Evolutionary conservation across 176 grass and related monocot species (phyloP).

Genomic region (Panicum miliaceum): DNA sequence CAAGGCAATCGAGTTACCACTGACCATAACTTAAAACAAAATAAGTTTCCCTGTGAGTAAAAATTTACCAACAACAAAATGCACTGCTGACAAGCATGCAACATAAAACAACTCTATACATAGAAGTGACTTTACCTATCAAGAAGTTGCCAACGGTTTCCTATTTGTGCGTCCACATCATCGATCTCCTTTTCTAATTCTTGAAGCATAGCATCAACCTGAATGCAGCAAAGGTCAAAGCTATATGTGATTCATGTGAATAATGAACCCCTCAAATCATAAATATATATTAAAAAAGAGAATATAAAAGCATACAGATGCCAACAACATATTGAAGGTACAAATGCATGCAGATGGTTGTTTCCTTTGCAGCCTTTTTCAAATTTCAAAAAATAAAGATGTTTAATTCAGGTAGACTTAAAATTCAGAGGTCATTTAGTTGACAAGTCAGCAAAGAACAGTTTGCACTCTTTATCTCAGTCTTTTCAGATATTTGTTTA

Average conservation of each 20-base stretch:
- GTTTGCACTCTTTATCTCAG: conserved; percentile 26
- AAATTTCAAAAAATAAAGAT: not conserved
- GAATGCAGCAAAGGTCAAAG: conserved; percentile 35
- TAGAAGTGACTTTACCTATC: conserved; percentile 70
- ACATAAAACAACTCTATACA: conserved; percentile 16
- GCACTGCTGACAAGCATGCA: conserved; percentile 17
- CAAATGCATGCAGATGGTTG: not conserved
- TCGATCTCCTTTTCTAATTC: conserved; percentile 97
- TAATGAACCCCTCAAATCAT: conserved; percentile 2
- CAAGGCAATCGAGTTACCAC: conserved; percentile 1
- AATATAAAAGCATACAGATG: not conserved
- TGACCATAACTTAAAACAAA: not conserved
- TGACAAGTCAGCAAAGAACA: conserved; percentile 1
- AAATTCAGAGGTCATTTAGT: conserved; percentile 6
- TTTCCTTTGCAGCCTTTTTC: not conserved
- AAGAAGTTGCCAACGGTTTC: conserved; percentile 93
- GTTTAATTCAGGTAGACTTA: not conserved
- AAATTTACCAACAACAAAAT: conserved; percentile 28
- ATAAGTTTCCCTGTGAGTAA: not conserved
- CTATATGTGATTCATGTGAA: conserved; percentile 32
- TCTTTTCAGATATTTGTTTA: conserved; percentile 23
- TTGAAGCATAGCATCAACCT: conserved; percentile 98
- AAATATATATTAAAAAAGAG: conserved; percentile 8
- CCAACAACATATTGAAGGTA: not conserved
- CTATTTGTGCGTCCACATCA: conserved; percentile 96